phyloP scores from a whole-genome alignment of 2,329 filamentous ascomycete genomes.

The Ceratocystis destructans region DNA sequence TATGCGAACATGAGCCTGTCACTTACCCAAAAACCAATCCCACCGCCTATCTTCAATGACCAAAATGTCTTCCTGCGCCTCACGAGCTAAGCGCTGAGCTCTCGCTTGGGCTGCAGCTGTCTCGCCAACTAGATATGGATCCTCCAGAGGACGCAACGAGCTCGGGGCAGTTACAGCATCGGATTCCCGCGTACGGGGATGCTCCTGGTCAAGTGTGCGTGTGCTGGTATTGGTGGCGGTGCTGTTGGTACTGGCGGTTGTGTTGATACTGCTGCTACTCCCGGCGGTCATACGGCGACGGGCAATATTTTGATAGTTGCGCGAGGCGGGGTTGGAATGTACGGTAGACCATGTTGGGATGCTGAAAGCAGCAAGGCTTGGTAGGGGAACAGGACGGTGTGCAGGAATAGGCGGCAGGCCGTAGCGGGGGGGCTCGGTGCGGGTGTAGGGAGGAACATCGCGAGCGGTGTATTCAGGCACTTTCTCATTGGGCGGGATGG shows the following conservation, averaged over 20 bases:
- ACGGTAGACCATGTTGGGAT: slow-evolving; percentile 46
- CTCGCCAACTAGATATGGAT: slow-evolving; percentile 54
- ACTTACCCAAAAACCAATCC: slow-evolving; percentile 47
- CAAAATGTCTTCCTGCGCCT: slow-evolving; percentile 42
- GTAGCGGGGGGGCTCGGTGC: slow-evolving; percentile 19
- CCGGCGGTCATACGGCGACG: slow-evolving; percentile 41
- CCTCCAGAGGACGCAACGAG: slow-evolving; percentile 42
- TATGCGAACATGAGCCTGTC: background rate
- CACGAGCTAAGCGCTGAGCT: slow-evolving; percentile 41
- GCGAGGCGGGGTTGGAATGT: slow-evolving; percentile 40
- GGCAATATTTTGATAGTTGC: slow-evolving; percentile 51
- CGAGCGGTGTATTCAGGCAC: slow-evolving; percentile 40
- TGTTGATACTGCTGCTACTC: slow-evolving; percentile 26
- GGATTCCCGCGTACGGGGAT: slow-evolving; percentile 19
- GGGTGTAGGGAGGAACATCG: slow-evolving; percentile 19
- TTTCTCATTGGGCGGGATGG: slow-evolving; percentile 35
- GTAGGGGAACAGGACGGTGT: slow-evolving; percentile 27
- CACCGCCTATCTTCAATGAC: slow-evolving; percentile 44
- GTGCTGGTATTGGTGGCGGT: slow-evolving; percentile 24
- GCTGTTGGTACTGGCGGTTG: slow-evolving; percentile 26
- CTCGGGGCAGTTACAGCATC: background rate
- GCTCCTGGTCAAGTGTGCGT: slow-evolving; percentile 27
- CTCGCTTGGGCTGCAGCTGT: slow-evolving; percentile 45
- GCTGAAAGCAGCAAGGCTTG: slow-evolving; percentile 40
- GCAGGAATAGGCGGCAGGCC: slow-evolving; percentile 41